These are phyloP conservation scores for Sugiyamaella japonica DNA, from an alignment of 1,139 yeast species.

Conservation along the genomic window DNA sequence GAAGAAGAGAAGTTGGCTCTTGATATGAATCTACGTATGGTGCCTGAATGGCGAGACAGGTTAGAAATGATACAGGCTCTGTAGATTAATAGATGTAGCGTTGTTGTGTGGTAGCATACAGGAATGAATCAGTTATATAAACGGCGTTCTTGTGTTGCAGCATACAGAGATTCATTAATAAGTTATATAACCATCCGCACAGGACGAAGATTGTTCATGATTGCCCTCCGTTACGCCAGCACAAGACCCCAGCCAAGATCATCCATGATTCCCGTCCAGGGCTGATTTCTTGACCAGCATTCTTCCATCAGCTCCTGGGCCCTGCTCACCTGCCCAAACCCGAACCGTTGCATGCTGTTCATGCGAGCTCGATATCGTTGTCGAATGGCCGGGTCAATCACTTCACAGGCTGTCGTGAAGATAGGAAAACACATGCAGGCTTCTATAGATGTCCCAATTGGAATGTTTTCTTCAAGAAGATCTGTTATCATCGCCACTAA, in stretches of 20 bases:
- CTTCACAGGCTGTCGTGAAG: conserved; percentile 59
- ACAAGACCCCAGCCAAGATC: conserved; percentile 35
- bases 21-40: conserved; percentile 65
- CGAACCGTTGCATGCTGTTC: conserved; percentile 45
- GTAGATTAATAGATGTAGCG: conserved; percentile 1
- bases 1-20: conserved; percentile 70
- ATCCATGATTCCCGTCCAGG: conserved; percentile 38
- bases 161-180: conserved; percentile 1
- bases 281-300: conserved; percentile 46
- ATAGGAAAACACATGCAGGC: conserved; percentile 54
- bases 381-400: conserved; percentile 42
- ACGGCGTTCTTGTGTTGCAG: neutral
- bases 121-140: neutral
- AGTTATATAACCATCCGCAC: too few relatives aligned
- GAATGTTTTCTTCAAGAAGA: conserved; percentile 45
- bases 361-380: conserved; percentile 45
- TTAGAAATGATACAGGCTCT: conserved; percentile 42
- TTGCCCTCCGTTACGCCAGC: conserved; percentile 26
- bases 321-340: conserved; percentile 49
- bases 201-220: too few relatives aligned
- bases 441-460: conserved; percentile 50
- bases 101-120: neutral
- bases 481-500: conserved; percentile 46
- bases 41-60: conserved; percentile 64
- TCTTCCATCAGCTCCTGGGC: conserved; percentile 49